Evolutionary conservation across 805 yeast genomes (phyloP).

Genomic region (Danielozyma ontarioensis): DNA sequence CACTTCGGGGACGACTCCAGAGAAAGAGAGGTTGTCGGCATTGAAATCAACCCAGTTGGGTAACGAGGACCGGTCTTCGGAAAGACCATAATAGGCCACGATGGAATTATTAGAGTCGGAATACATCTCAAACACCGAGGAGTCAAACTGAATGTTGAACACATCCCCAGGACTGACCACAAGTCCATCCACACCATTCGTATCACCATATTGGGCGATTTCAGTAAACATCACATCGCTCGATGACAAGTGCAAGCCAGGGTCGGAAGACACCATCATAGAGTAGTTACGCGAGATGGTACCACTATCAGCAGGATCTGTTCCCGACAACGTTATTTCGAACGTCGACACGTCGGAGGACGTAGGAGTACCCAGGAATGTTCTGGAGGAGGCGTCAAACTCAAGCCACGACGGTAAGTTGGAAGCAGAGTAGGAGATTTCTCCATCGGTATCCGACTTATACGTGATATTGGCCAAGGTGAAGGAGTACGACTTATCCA

Average conservation of each 20-base stretch:
- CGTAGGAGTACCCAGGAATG: slow-evolving; percentile 66
- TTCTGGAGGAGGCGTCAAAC: slow-evolving; percentile 58
- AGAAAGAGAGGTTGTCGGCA: slow-evolving; percentile 54
- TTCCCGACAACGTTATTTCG: slow-evolving; percentile 54
- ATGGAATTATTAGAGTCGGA: slow-evolving; percentile 43
- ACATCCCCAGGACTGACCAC: slow-evolving; percentile 66
- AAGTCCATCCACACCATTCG: slow-evolving; percentile 72
- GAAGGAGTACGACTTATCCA: slow-evolving; percentile 56
- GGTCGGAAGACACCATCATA: slow-evolving; percentile 53
- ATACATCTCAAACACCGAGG: slow-evolving; percentile 49
- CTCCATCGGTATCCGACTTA: slow-evolving; percentile 30
- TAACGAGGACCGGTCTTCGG: slow-evolving; percentile 77
- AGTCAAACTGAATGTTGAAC: slow-evolving; percentile 62
- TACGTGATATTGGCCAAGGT: slow-evolving; percentile 69
- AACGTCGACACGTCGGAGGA: slow-evolving; percentile 37
- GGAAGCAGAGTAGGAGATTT: slow-evolving; percentile 50
- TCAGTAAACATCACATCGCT: slow-evolving; percentile 44
- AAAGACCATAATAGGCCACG: slow-evolving; percentile 71
- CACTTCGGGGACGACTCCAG: slow-evolving; percentile 85
- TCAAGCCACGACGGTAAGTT: slow-evolving; percentile 73
- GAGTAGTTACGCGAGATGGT: slow-evolving; percentile 44
- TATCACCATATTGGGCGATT: slow-evolving; percentile 60
- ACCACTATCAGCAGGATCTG: slow-evolving; percentile 51
- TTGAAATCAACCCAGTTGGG: slow-evolving; percentile 88
- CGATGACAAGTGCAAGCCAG: slow-evolving; percentile 48